A percentile compares a stretch with the other conserved stretches of the same genome.
Conservation (phyloP, 2,329 filamentous ascomycete species). For the Drechslerella stenobrocha region DNA sequence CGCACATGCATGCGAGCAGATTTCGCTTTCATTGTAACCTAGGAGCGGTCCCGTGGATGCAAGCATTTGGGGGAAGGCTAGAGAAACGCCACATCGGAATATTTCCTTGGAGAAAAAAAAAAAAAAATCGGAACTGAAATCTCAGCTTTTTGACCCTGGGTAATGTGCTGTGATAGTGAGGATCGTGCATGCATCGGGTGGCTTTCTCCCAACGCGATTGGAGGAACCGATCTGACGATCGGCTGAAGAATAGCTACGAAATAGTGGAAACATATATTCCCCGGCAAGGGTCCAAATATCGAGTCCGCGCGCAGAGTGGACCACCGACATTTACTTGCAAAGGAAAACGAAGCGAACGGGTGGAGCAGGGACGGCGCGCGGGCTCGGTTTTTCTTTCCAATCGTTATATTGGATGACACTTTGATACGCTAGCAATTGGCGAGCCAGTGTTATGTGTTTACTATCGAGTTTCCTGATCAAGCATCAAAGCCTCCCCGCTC, state of each 20-base stretch:
- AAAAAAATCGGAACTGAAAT: constrained; percentile 8
- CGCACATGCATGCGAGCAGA: constrained; percentile 9
- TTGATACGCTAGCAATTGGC: constrained; percentile 3
- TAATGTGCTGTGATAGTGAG: constrained; percentile 32
- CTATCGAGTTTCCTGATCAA: constrained; percentile 18
- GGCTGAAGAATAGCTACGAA: too few species aligned
- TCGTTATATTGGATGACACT: not conserved
- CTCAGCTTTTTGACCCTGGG: constrained; percentile 36
- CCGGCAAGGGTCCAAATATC: too few species aligned
- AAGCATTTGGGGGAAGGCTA: constrained; percentile 10
- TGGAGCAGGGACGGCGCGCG: too few species aligned
- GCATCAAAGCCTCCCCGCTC: constrained; percentile 5
- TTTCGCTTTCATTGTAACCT: constrained; percentile 42
- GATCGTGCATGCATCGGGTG: constrained; percentile 42
- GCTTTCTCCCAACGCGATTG: constrained; percentile 35
- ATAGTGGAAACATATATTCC: too few species aligned
- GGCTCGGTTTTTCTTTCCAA: too few species aligned
- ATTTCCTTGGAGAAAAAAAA: constrained; percentile 7
- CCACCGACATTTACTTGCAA: too few species aligned
- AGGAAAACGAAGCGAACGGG: too few species aligned
- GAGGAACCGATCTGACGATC: constrained; percentile 23
- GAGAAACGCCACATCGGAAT: constrained; percentile 35
- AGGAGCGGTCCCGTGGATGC: constrained; percentile 3
- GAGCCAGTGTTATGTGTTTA: not conserved
- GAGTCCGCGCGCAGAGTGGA: too few species aligned